These are phyloP conservation scores for Pisolithus sp. DNA, from an alignment of 768 basidiomycete genomes.

Conservation along the genomic window DNA sequence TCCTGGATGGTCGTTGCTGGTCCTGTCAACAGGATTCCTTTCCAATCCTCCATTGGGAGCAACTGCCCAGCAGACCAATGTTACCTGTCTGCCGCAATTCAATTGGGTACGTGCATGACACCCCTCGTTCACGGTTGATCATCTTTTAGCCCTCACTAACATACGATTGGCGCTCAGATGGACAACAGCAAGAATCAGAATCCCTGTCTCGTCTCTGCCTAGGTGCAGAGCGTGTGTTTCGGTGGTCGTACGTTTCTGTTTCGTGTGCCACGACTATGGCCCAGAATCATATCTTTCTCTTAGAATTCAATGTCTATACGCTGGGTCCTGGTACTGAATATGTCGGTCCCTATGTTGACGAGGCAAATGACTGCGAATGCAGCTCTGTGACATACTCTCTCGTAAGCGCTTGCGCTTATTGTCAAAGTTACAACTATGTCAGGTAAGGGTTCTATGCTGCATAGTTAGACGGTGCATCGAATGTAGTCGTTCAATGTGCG, in stretches of 20 bases:
- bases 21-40: conserved; percentile 13
- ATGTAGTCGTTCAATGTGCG: conserved; percentile 4
- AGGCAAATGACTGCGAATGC: conserved; percentile 40
- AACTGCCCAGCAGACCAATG: conserved; percentile 20
- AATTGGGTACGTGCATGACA: conserved; percentile 20
- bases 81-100: conserved; percentile 14
- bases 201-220: conserved; percentile 42
- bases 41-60: conserved; percentile 5
- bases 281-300: conserved; percentile 1
- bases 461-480: neutral
- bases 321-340: conserved; percentile 29
- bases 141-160: neutral
- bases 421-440: conserved; percentile 40
- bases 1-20: conserved; percentile 10
- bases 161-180: conserved; percentile 17
- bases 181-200: conserved; percentile 40
- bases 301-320: conserved; percentile 33
- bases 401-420: conserved; percentile 52
- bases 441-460: conserved; percentile 17
- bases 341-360: conserved; percentile 26
- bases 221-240: conserved; percentile 37
- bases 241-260: conserved; percentile 32
- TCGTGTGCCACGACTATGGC: conserved; percentile 2
- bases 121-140: neutral
- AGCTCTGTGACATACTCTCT: conserved; percentile 50